Evolutionary conservation across 2,329 filamentous ascomycete species (phyloP), one percentile per base, ranked within the genome.

Genomic region (Penicillium palitans): DNA sequence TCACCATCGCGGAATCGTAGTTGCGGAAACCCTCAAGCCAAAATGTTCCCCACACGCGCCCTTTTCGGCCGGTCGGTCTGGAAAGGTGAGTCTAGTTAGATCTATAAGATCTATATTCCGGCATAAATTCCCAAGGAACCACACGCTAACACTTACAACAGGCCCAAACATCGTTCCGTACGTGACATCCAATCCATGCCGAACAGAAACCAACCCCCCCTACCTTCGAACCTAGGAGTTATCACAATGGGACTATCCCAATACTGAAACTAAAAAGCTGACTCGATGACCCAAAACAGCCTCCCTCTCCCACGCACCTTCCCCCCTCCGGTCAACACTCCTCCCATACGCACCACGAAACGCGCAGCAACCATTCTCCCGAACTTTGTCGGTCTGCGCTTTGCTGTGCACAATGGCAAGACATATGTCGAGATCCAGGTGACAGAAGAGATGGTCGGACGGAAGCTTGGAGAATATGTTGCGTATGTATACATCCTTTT

Each of bases 391-490:
- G 92, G 92, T 15, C 80, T 96, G 69, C 88, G 87, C 74, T 97
- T 97, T 76, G 89, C 93, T 76, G 85, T 97, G 59, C 89, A 97
- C 80, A 96, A 96, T 74, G 93, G 93, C 70, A 96, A 95, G 80
- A 84, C 84, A 33, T 96, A 96, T 76, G 79, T 88, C 68, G 90
- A 95, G 66, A 83, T 96, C 55, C 83, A 82, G 65, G 90, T 97
- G 63, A 96, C 92, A 17, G 93, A 96, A 74, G 90, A 96, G 71
- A 97, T 97, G 93, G 93, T 97, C 50, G 93, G 93, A 54, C 90
- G 95, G 77, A 97, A 96, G 79, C 82, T 97, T 66, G 93, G 93
- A 68, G 93, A 97, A 78, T 97, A 96, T 75, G 87, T 91, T 62
- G 81, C 86, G 92, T 96, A 84, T 71, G 91, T 86, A 50, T 44